Evolutionary conservation across 2,329 filamentous ascomycete genomes (phyloP), one percentile per base, ranked within the genome.

Genomic region (Talaromyces sp.): DNA sequence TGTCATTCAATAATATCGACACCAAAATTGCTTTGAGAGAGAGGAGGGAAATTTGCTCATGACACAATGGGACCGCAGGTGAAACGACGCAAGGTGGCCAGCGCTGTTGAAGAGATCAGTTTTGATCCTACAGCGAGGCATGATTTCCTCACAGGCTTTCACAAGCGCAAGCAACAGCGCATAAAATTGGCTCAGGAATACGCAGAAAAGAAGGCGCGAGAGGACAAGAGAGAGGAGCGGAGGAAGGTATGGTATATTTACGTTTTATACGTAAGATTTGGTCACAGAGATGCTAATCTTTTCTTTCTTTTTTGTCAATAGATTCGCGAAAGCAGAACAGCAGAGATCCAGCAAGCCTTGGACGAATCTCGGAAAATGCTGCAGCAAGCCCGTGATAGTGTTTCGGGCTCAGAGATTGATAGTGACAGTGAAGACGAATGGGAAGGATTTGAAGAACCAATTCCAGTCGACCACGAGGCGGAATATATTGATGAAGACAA

Each of bases 401-500:
- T 73, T 4, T 68, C 71, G 5, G 69, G 70, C 8, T 68, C 67
- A 7, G 69, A 70, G 11, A 68, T 64, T 13, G 69, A 72, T 13
- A 66, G 66, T 8, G 76, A 78, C 4, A 75, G 69, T 9, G 78
- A 80, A 0, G 77, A 78, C 1, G 79, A 86, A 67, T 92, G 88
- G 86, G 81, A 81, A 56, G 90, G 89, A 0, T 81, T 92, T 57
- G 78, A 69, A 38, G 75, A 77, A 19, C 75, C 74, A 43, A 81
- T 86, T 24, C 77, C 78, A 7, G 75, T 95, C 51, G 87, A 96
- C 71, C 87, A 91, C 67, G 90, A 96, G 73, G 92, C 93, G 66
- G 92, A 98, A 74, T 99, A 97, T 77, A 85, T 97, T 65, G 95
- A 99, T 74, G 95, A 98, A 73, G 93, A 97, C 74, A 90, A 89